Base-by-base conservation (phyloP, 2,329 filamentous ascomycete species). In the Calonectria ilicicola region DNA sequence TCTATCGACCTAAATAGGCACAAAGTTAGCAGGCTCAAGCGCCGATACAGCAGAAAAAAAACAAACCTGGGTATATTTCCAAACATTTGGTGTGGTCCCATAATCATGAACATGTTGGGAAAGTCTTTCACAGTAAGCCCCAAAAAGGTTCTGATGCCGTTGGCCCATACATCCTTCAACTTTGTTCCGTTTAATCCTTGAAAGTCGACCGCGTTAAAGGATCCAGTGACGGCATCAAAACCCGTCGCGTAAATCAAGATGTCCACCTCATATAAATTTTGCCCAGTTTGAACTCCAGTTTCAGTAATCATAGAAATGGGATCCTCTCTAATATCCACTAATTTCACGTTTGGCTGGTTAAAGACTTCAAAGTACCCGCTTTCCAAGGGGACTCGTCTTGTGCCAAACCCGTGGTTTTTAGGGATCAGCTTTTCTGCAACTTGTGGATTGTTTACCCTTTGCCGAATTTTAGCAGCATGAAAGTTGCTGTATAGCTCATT, bases 51-150 rank as follows among this genome's bases (percentile, higher is more conserved):
- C 4, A 3, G 7, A 12, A 1, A 2, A 12, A 21, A 26, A 17
- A 23, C 53, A 10, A 83, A 26, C 83, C 76, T 80, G 3, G 85
- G 83, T 10, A 84, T 83, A 44, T 87, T 87, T 9, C 85, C 85
- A 71, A 86, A 86, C 76, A 83, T 83, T 67, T 86, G 85, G 58
- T 87, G 84, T 0, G 85, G 85, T 0, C 85, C 85, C 79, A 86
- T 82, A 10, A 86, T 80, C 84, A 86, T 85, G 69, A 86, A 86
- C 81, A 89, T 88, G 65, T 89, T 89, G 0, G 87, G 86, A 56
- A 86, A 87, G 4, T 82, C 82, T 14, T 81, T 75, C 19, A 85
- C 82, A 0, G 84, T 82, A 15, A 85, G 82, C 1, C 87, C 88
- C 1, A 89, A 79, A 65, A 84, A 85, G 0, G 86, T 85, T 35